Base-by-base conservation (phyloP, 176 grass and related monocot species). In the Neostapfia colusana region DNA sequence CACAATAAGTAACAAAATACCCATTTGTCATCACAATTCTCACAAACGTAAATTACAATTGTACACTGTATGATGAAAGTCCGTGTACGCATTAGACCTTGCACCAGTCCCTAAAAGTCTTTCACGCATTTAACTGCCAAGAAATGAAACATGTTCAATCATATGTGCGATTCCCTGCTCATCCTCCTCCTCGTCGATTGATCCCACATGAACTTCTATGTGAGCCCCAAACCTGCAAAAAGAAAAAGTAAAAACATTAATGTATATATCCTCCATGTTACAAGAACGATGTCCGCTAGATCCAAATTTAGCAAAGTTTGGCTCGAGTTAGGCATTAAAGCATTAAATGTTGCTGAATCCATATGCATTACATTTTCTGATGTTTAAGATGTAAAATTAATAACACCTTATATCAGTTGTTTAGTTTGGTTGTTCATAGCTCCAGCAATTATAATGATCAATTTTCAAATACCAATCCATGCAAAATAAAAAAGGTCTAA, bases 161-260 rank as follows among this genome's bases (percentile, higher is more conserved):
- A 98, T 98, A 88, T 98, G 95, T 62, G 95, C 95, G 74, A 98
- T 95, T 55, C 95, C 95, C 83, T 98, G 95, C 70, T 98, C 91
- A 40, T 98, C 89, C 57, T 94, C 91, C 78, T 94, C 91, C 77
- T 98, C 95, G 1, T 98, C 95, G 87, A 98, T 89, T 39, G 95
- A 98, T 55, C 95, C 95, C 81, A 94, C 95, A 77, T 98, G 95
- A 87, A 98, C 89, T 91, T 98, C 95, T 91, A 98, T 92, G 79
- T 98, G 95, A 51, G 95, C 95, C 74, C 94, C 95, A 82, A 98
- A 95, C 45, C 95, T 98, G 84, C 25, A 84, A 84, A 84, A 36
- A 17, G n/a, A n/a, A 41, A 69, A 34, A 57, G 8, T 68, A 64
- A 63, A 35, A 75, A 69, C 44, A 43, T 49, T 37, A 71, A 44